Percentiles rank a stretch among this genome's conserved stretches.
These are phyloP conservation scores for Mediolabrus comicus DNA, from an alignment of 108 stramenopile species.

Conservation along the genomic window DNA sequence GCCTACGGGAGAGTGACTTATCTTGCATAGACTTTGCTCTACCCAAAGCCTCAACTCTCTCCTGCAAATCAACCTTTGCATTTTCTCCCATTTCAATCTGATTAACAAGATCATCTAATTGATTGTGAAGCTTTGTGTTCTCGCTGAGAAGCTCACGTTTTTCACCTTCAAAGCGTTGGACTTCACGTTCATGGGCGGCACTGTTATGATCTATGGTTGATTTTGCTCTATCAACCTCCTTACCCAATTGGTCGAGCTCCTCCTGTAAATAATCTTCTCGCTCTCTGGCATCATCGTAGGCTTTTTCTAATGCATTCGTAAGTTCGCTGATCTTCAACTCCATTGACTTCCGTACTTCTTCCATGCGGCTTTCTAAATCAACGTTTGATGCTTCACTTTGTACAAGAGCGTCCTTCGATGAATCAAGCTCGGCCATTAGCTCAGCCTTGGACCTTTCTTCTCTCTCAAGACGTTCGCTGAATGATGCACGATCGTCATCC, in stretches of 20 bases:
- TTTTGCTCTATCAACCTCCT: slow-evolving; percentile 1
- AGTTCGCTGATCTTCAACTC: not conserved
- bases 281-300: not conserved
- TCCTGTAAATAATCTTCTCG: slow-evolving; percentile 2
- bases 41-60: not conserved
- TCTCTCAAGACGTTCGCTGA: not conserved
- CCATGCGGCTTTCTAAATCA: not conserved
- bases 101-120: not conserved
- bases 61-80: not conserved
- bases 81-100: slow-evolving; percentile 2
- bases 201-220: not conserved
- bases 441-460: not conserved
- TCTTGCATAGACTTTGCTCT: not conserved
- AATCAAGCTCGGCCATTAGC: not conserved
- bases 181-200: not conserved
- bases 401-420: not conserved
- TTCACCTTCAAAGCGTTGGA: not conserved
- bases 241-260: not conserved
- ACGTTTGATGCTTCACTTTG: not conserved
- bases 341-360: not conserved
- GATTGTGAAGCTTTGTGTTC: not conserved
- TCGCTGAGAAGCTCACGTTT: not conserved
- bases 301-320: not conserved
- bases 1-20: not conserved
- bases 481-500: not conserved